Evolutionary conservation across 2,329 filamentous ascomycete genomes (phyloP).

Genomic region (Penicillium corylophilum): DNA sequence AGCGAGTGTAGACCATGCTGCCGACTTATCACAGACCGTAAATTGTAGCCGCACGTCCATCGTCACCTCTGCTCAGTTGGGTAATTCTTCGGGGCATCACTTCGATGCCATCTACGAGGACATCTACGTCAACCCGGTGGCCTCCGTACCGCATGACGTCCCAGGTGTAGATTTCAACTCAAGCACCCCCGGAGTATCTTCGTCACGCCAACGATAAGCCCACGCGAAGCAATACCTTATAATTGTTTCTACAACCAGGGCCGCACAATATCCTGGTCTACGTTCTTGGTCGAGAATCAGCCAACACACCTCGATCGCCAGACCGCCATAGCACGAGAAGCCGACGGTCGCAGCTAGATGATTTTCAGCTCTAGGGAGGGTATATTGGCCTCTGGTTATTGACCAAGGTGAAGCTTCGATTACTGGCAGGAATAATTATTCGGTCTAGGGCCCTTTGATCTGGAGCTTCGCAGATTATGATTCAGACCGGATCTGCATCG

Average conservation of each 20-base stretch:
- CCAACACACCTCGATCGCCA: slow-evolving; percentile 3
- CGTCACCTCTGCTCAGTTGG: neutral
- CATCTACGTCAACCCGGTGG: neutral
- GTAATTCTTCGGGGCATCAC: neutral
- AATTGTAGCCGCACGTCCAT: neutral
- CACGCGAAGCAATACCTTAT: neutral
- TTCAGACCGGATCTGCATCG: too few species aligned
- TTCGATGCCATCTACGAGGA: neutral
- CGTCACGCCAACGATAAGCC: neutral
- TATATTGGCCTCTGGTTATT: neutral
- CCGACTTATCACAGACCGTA: neutral
- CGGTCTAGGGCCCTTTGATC: neutral
- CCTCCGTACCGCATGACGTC: neutral
- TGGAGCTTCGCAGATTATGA: slow-evolving; percentile 3
- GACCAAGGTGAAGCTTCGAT: neutral
- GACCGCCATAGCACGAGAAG: neutral
- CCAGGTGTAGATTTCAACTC: neutral
- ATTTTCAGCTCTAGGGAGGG: neutral
- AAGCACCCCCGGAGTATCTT: neutral
- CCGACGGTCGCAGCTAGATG: neutral
- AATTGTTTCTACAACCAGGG: neutral
- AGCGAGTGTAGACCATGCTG: neutral
- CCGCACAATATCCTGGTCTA: neutral
- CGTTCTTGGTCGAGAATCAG: slow-evolving; percentile 1
- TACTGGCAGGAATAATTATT: neutral